Evolutionary conservation across 2,329 filamentous ascomycete genomes (phyloP).

Genomic region (Penicillium concentricum): DNA sequence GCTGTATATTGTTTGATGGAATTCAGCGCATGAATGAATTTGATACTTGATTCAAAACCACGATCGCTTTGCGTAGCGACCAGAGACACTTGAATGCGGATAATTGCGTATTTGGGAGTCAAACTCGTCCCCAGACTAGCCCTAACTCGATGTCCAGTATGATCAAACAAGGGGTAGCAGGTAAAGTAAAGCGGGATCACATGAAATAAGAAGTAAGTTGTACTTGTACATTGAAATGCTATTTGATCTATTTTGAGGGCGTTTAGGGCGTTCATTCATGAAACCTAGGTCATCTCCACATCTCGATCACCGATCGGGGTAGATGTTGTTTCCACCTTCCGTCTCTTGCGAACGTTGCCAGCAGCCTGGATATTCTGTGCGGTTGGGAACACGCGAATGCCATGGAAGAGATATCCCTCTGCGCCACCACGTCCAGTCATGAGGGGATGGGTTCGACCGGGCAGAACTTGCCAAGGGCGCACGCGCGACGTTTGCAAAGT

Average conservation of each 20-base stretch:
- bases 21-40: slow-evolving; percentile 27
- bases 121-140: neutral
- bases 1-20: slow-evolving; percentile 28
- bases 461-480: slow-evolving; percentile 84
- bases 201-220: slow-evolving; percentile 1
- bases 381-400: slow-evolving; percentile 74
- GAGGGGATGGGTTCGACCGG: slow-evolving; percentile 84
- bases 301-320: slow-evolving; percentile 27
- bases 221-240: slow-evolving; percentile 18
- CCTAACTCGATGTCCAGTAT: neutral
- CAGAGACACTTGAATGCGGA: neutral
- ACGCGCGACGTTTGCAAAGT: slow-evolving; percentile 77
- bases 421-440: slow-evolving; percentile 88
- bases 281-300: slow-evolving; percentile 31
- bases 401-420: slow-evolving; percentile 88
- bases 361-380: slow-evolving; percentile 78
- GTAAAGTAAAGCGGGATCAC: neutral
- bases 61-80: neutral
- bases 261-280: neutral
- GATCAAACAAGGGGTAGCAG: neutral
- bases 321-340: slow-evolving; percentile 53
- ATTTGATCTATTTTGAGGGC: neutral
- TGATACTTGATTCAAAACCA: slow-evolving; percentile 8
- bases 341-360: slow-evolving; percentile 67
- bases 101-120: neutral